These are phyloP conservation scores for Monosporozyma aerobia DNA, from an alignment of 805 yeast species.

Conservation along the genomic window DNA sequence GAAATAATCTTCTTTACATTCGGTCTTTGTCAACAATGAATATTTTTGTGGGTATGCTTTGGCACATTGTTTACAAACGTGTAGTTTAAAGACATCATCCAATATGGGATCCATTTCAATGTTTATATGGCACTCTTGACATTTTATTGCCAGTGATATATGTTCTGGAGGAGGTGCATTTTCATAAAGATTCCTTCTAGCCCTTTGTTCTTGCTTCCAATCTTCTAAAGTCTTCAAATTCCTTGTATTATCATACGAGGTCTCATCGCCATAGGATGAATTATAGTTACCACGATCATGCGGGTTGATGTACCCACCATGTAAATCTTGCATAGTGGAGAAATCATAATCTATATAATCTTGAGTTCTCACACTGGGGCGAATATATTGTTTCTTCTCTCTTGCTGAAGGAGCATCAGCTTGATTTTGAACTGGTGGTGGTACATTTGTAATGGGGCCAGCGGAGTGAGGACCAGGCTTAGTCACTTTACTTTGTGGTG, in stretches of 20 bases:
- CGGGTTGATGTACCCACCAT: conserved; percentile 68
- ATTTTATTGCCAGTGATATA: conserved; percentile 64
- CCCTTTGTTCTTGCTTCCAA: conserved; percentile 49
- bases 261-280: conserved; percentile 4
- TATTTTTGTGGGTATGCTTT: conserved; percentile 76
- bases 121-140: conserved; percentile 72
- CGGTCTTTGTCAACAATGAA: conserved; percentile 86
- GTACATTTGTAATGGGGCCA: neutral
- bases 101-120: conserved; percentile 68
- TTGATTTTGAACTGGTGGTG: neutral
- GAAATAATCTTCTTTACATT: conserved; percentile 85
- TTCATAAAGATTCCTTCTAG: conserved; percentile 41
- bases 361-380: conserved; percentile 44
- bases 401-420: neutral
- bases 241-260: conserved; percentile 15
- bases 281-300: conserved; percentile 9
- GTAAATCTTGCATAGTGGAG: conserved; percentile 78
- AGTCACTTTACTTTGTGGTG: neutral
- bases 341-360: conserved; percentile 82
- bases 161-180: conserved; percentile 69
- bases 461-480: conserved; percentile 4
- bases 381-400: conserved; percentile 16
- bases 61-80: conserved; percentile 76
- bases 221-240: conserved; percentile 39
- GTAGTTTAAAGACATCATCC: conserved; percentile 54